Base-by-base conservation (phyloP, 2,329 filamentous ascomycete genomes). In the Phialemoniopsis sp. region DNA sequence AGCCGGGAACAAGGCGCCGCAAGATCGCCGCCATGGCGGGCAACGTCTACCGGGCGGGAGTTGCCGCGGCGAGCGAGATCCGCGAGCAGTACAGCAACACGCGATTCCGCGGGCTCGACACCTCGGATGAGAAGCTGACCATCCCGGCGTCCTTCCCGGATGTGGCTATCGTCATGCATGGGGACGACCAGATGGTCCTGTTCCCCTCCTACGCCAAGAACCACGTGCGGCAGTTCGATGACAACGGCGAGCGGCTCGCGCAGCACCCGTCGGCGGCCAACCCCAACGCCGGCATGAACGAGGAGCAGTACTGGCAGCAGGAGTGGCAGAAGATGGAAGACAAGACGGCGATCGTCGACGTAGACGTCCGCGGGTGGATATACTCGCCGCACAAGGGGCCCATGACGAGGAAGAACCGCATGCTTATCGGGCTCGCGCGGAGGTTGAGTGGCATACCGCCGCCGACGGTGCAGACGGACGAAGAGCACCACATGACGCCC, bases 341-440 rank as follows among this genome's bases (percentile, higher is more conserved):
- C 43, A 82, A 89, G 53, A 86, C 85, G 58, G 89, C 90, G 1
- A 71, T 96, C 4, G 87, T 96, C 2, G 91, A 97, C 56, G 88
- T 97, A 6, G 91, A 98, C 58, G 88, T 98, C 17, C 78, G 91
- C 50, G 93, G 93, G 13, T 98, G 94, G 93, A 78, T 97, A 37
- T 98, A 95, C 60, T 80, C 82, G 30, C 91, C 91, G 14, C 87
- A 91, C 53, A 76, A 75, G 48, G 89, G 89, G 0, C 89, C 88
- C 4, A 82, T 96, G 76, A 91, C 80, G 18, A 78, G 90, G 50
- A 89, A 89, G 54, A 94, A 96, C 54, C 78, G 93, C 29, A 71
- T 97, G 44, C 71, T 96, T 52, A 80, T 98, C 39, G 88, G 90
- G 1, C 71, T 97, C 17, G 91, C 91, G 13, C 77, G 90, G 38